A percentile compares a stretch with the other conserved stretches of the same genome.
Evolutionary conservation across 169 alveolate species (phyloP).

Genomic region (Cyclospora cayetanensis): DNA sequence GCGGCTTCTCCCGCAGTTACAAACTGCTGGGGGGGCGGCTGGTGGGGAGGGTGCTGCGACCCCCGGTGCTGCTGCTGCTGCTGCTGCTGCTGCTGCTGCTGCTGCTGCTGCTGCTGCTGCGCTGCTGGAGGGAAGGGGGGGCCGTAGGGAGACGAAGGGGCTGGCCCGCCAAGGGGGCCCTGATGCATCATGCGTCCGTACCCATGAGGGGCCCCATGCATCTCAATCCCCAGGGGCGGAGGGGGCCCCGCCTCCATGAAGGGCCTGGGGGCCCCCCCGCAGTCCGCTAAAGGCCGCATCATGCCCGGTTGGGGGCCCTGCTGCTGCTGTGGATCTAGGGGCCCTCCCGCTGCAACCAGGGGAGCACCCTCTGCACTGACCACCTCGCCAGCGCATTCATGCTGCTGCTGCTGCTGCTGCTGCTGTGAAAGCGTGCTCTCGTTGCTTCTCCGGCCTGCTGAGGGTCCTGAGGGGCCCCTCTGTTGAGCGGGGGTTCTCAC

Average conservation of each 20-base stretch:
- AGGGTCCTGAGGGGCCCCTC: background rate
- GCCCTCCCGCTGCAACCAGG: background rate
- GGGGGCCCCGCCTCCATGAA: constrained; percentile 9
- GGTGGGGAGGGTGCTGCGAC: constrained; percentile 24
- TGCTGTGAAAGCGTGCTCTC: background rate
- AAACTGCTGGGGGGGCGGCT: constrained; percentile 30
- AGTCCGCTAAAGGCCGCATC: background rate
- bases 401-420: constrained; percentile 36
- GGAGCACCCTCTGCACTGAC: constrained; percentile 6
- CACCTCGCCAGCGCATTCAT: too few relatives aligned
- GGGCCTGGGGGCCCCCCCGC: constrained; percentile 26
- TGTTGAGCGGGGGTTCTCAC: background rate
- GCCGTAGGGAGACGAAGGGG: background rate
- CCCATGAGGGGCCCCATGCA: background rate
- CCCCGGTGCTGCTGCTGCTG: constrained; percentile 35
- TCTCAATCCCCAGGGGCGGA: background rate
- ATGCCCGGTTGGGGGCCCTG: background rate
- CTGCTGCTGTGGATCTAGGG: constrained; percentile 15
- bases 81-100: constrained; percentile 6
- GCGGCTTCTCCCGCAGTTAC: background rate
- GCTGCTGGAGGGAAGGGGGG: background rate
- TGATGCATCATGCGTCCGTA: constrained; percentile 25
- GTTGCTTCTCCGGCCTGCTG: background rate
- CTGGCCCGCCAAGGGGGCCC: constrained; percentile 1
- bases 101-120: constrained; percentile 58